Percentiles rank a stretch among this genome's conserved stretches.
These are phyloP conservation scores for Haplosporangium gracile DNA, from an alignment of 192 early-diverging fungal species.

Conservation along the genomic window DNA sequence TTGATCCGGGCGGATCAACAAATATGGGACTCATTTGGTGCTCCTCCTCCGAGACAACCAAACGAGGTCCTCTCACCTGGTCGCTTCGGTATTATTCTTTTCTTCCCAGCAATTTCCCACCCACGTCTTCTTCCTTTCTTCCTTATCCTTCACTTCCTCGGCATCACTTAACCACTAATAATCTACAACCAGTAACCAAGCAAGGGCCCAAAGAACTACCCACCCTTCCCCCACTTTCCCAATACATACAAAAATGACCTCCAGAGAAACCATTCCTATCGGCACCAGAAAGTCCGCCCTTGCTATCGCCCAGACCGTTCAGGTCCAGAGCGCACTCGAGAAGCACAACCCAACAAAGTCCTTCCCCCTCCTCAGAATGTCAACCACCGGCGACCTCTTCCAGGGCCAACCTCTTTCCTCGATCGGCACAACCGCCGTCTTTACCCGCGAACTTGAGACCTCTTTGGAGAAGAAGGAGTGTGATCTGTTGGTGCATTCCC, in stretches of 20 bases:
- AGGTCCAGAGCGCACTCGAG: conserved; percentile 73
- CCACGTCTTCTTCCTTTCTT: not conserved
- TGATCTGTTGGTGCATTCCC: conserved; percentile 92
- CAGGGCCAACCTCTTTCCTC: conserved; percentile 87
- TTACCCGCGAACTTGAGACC: conserved; percentile 92
- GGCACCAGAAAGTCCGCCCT: conserved; percentile 91
- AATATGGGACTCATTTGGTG: conserved; percentile 2
- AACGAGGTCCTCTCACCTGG: too few species aligned
- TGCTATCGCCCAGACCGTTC: conserved; percentile 87
- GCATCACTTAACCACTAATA: not conserved
- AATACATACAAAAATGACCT: conserved; percentile 27
- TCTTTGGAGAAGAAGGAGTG: conserved; percentile 75
- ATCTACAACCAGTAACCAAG: not conserved
- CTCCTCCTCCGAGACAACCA: conserved; percentile 10
- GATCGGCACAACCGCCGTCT: conserved; percentile 92
- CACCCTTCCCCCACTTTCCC: not conserved
- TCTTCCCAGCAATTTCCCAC: not conserved
- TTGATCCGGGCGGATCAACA: conserved; percentile 4
- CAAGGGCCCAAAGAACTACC: not conserved
- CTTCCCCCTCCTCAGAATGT: conserved; percentile 72
- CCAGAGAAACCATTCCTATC: conserved; percentile 56
- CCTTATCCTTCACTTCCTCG: conserved; percentile 14
- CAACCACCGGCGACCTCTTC: conserved; percentile 85
- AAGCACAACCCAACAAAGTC: conserved; percentile 55
- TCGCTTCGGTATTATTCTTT: not conserved